A percentile compares a stretch with the other conserved stretches of the same genome.
Conservation (phyloP, 2,329 filamentous ascomycete genomes). For the Metarhizium guizhouense region DNA sequence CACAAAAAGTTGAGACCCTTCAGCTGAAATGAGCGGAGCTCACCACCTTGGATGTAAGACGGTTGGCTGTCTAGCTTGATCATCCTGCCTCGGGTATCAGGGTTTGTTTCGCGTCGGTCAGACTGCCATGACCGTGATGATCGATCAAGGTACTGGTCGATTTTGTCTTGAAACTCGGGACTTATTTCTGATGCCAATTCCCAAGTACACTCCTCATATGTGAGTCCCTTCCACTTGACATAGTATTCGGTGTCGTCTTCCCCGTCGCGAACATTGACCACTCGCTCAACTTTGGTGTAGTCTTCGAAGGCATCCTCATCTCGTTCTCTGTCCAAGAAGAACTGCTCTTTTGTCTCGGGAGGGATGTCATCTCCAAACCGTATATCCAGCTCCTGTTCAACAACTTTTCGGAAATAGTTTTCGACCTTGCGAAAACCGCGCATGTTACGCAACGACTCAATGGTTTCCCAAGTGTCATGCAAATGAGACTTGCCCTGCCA, state of each 20-base stretch:
- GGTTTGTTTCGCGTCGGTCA: conserved; percentile 66
- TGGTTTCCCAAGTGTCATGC: conserved; percentile 90
- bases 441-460: conserved; percentile 62
- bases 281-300: conserved; percentile 84
- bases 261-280: conserved; percentile 74
- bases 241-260: conserved; percentile 81
- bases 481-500: conserved; percentile 95
- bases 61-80: conserved; percentile 72
- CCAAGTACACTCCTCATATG: conserved; percentile 94
- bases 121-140: conserved; percentile 73
- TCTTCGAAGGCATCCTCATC: conserved; percentile 82
- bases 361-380: conserved; percentile 66
- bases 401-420: conserved; percentile 83
- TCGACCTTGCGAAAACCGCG: conserved; percentile 84
- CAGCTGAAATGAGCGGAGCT: conserved; percentile 87
- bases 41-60: conserved; percentile 72
- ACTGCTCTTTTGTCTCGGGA: conserved; percentile 84
- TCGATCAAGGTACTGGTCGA: conserved; percentile 84
- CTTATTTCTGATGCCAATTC: conserved; percentile 69
- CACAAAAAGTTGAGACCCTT: conserved; percentile 91
- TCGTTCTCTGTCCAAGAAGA: conserved; percentile 88
- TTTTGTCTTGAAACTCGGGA: conserved; percentile 73
- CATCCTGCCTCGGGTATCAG: conserved; percentile 65
- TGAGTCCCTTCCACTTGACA: conserved; percentile 93
- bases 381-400: conserved; percentile 72